A percentile compares a stretch with the other conserved stretches of the same genome.
phyloP scores from a whole-genome alignment of 805 yeast genomes.

The Jamesozyma jinghongensis region DNA sequence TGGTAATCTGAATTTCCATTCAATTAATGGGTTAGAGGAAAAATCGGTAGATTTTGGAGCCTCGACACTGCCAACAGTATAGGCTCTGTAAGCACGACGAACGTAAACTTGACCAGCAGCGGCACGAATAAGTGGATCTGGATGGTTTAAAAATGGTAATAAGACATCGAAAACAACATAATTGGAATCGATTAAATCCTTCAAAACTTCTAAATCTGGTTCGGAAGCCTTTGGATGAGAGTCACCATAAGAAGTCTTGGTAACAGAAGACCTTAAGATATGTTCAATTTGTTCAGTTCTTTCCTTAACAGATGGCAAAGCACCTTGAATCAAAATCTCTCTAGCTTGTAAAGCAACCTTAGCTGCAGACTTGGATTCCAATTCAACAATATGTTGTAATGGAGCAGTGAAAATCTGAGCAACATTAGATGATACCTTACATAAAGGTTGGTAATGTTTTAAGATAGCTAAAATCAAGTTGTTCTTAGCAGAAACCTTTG shows the following conservation, averaged over 20 bases:
- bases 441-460: constrained; percentile 68
- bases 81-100: constrained; percentile 95
- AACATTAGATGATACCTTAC: constrained; percentile 62
- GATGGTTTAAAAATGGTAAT: constrained; percentile 76
- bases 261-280: constrained; percentile 83
- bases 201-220: constrained; percentile 72
- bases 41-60: constrained; percentile 36
- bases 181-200: constrained; percentile 92
- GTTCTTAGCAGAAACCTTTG: constrained; percentile 89
- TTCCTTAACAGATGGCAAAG: constrained; percentile 91
- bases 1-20: constrained; percentile 86
- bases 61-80: constrained; percentile 68
- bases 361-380: constrained; percentile 84
- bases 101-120: constrained; percentile 97
- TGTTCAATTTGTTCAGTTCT: constrained; percentile 97
- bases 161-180: constrained; percentile 94
- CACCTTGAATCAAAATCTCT: constrained; percentile 92
- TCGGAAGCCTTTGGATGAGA: constrained; percentile 63
- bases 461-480: constrained; percentile 79
- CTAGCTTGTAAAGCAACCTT: constrained; percentile 93
- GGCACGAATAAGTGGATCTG: constrained; percentile 80
- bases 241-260: constrained; percentile 84
- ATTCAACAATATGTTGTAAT: constrained; percentile 71
- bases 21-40: constrained; percentile 55
- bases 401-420: constrained; percentile 60